Evolutionary conservation across 2,329 filamentous ascomycete genomes (phyloP), one percentile per base, ranked within the genome.

Genomic region (Lomentospora prolificans): DNA sequence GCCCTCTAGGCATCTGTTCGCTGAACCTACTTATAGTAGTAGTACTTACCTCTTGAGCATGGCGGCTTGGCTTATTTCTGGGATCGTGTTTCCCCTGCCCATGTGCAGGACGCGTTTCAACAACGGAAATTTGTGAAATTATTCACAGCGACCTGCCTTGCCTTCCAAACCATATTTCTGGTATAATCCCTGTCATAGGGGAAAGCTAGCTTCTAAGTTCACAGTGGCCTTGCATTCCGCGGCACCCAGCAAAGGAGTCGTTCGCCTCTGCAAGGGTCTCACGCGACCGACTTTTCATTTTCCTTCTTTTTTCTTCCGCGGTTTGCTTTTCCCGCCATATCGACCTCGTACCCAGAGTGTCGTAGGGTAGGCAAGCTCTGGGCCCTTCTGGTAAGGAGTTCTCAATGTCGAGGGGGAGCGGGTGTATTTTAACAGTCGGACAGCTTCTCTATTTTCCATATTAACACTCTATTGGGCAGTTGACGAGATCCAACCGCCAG

Each of bases 401-500:
- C 17, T 19, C 44, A 19, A 5, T 22, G 44, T 25, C 24, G 17
- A 19, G 24, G 44, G 24, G 44, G 44, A 12, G 44, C 6, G 6
- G 7, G 14, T 51, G 8, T 31, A 51, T 51, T 31, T 51, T 6
- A 31, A 51, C 24, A 22, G 30, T 51, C 48, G 24, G 12, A 9
- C 22, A 28, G 48, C 14, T 31, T 51, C 25, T 53, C 30, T 53
- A 53, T 53, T 53, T 39, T 53, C 51, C 51, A 53, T 53, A 53
- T 53, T 53, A 53, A 53, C 28, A 53, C 27, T 53, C 24, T 53
- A 53, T 53, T 39, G 14, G 51, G 51, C 51, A 17, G 51, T 39
- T 41, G 7, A 8, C 24, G 28, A 24, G n/a, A 31, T 51, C 48
- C 48, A 51, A 51, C 48, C 7, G 25, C 48, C 48, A 51, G 6